A percentile compares a stretch with the other conserved stretches of the same genome.
These are phyloP conservation scores for Schizosaccharomyces octosporus DNA, from an alignment of 805 yeast genomes.

Conservation along the genomic window DNA sequence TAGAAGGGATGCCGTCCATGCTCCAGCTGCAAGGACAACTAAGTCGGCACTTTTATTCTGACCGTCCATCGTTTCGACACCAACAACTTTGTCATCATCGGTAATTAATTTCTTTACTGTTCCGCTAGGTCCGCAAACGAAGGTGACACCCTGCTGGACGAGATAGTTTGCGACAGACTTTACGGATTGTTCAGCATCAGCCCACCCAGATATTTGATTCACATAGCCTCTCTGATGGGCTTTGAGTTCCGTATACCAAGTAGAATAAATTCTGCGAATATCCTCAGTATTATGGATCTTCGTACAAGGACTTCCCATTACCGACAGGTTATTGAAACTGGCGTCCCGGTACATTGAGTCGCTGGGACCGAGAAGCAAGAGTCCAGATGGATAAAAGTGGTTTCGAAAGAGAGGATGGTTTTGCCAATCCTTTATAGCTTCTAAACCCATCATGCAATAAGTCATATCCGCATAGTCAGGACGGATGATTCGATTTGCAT, in stretches of 20 bases:
- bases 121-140: slow-evolving; percentile 3
- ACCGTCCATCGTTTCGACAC: slow-evolving; percentile 1
- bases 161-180: slow-evolving; percentile 4
- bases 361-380: neutral
- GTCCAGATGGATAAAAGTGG: neutral
- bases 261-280: neutral
- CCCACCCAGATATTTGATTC: slow-evolving; percentile 10
- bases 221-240: slow-evolving; percentile 3
- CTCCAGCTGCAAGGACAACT: slow-evolving; percentile 8
- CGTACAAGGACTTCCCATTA: neutral
- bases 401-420: slow-evolving; percentile 1
- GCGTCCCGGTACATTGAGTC: neutral
- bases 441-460: slow-evolving; percentile 12
- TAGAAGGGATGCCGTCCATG: slow-evolving; percentile 8
- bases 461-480: slow-evolving; percentile 20
- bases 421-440: slow-evolving; percentile 11
- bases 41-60: slow-evolving; percentile 4
- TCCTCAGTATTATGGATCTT: neutral
- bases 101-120: slow-evolving; percentile 3
- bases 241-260: neutral
- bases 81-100: neutral
- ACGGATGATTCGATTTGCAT: slow-evolving; percentile 23
- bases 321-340: neutral
- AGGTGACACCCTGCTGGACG: slow-evolving; percentile 6
- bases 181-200: slow-evolving; percentile 7